These are phyloP conservation scores for Colletotrichum coccodes DNA, from an alignment of 2,329 filamentous ascomycete species.

Conservation along the genomic window DNA sequence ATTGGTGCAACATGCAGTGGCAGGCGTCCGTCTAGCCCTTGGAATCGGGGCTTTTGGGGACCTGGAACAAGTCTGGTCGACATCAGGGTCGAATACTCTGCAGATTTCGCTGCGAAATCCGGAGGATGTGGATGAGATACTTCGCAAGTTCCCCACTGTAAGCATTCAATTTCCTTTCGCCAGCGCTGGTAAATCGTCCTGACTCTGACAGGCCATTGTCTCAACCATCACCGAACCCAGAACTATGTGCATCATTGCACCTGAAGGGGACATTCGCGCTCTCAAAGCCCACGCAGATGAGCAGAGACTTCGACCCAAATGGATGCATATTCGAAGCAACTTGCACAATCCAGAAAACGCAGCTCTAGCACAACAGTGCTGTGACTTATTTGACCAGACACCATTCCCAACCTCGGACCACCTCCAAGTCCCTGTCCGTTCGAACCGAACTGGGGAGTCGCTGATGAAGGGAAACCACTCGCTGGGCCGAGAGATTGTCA, in stretches of 20 bases:
- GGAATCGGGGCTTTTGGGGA: conserved; percentile 34
- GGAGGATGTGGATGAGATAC: neutral
- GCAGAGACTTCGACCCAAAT: conserved; percentile 29
- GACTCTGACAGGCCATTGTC: conserved; percentile 26
- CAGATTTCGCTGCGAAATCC: neutral
- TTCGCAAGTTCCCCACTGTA: neutral
- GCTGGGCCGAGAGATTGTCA: conserved; percentile 32
- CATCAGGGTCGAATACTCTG: neutral
- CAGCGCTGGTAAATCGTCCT: too few species aligned
- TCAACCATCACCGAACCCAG: conserved; percentile 32
- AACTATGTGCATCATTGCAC: conserved; percentile 31
- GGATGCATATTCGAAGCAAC: conserved; percentile 34
- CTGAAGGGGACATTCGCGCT: conserved; percentile 19
- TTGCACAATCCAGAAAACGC: conserved; percentile 31
- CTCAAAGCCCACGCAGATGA: conserved; percentile 25
- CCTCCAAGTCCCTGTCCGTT: conserved; percentile 26
- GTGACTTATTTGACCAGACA: conserved; percentile 16
- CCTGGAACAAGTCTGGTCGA: conserved; percentile 18
- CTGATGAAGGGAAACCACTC: too few species aligned
- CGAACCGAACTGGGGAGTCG: conserved; percentile 27
- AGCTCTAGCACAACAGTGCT: conserved; percentile 24
- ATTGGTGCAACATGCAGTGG: conserved; percentile 16
- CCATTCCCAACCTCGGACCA: conserved; percentile 13
- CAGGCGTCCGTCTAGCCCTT: conserved; percentile 28
- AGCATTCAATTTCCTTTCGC: too few species aligned